phyloP scores from a whole-genome alignment of 192 early-diverging fungal genomes.

The Irineochytrium annulatum region DNA sequence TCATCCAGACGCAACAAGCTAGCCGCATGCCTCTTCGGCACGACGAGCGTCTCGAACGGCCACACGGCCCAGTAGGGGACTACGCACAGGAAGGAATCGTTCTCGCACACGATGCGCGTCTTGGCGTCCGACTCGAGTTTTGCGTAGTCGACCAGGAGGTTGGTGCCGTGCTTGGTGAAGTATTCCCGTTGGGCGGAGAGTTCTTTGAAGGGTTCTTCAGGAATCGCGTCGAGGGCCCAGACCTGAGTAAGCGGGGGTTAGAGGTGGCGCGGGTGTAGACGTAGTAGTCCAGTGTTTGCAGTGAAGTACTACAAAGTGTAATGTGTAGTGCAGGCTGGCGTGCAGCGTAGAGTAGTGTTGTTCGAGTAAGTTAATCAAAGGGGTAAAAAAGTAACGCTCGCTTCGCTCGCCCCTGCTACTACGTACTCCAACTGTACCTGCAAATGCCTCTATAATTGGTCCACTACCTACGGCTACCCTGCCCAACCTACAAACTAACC shows the following conservation, averaged over 20 bases:
- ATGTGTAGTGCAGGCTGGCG: too few species aligned
- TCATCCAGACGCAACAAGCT: conserved; percentile 34
- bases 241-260: conserved; percentile 36
- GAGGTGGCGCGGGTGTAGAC: too few species aligned
- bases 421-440: not conserved
- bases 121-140: conserved; percentile 48
- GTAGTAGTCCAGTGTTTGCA: too few species aligned
- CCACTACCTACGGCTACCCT: not conserved
- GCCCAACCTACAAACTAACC: conserved; percentile 11
- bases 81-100: conserved; percentile 72
- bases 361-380: too few species aligned
- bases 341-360: too few species aligned
- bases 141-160: conserved; percentile 83
- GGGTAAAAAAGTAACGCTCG: too few species aligned
- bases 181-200: conserved; percentile 62
- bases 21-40: conserved; percentile 62
- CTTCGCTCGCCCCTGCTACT: not conserved
- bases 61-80: conserved; percentile 95
- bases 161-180: conserved; percentile 47
- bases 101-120: conserved; percentile 72
- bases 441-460: not conserved
- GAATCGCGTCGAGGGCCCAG: conserved; percentile 84
- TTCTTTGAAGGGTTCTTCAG: conserved; percentile 75
- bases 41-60: conserved; percentile 92
- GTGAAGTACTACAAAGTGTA: too few species aligned